Base-by-base conservation (phyloP, 345 rosid genomes). In the Lepidium africanum region DNA sequence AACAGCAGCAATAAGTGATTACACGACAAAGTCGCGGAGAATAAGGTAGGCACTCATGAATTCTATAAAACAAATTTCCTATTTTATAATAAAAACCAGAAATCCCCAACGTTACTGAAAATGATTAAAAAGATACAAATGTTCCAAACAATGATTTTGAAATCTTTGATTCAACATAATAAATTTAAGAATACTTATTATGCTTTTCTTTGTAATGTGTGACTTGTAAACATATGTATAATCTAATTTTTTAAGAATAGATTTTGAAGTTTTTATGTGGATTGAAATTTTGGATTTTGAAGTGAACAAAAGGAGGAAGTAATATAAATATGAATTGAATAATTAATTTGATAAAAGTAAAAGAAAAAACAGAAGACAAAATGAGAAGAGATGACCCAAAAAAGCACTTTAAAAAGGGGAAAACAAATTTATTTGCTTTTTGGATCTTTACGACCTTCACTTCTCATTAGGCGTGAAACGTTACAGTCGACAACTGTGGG, bases 391-490 rank as follows among this genome's bases (percentile, higher is more conserved):
- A 76, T 64, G 75, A 80, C 68, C 85, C 90, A 81, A 80, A 85
- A 78, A 67, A 59, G 84, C 87, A 86, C 81, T 74, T 59, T 3
- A 23, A 71, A 64, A 70, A 79, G 54, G 53, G 74, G 74, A 78
- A 93, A 81, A 78, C 84, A 79, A 71, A 68, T 70, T 78, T 27
- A 27, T 4, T 79, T 65, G 70, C 58, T 82, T 85, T 87, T 83
- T 80, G 87, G 86, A 84, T 88, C 80, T 88, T 78, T 73, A 45
- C 53, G 33, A 47, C 72, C 74, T 74, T 75, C 72, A 76, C 80
- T 82, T 81, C 83, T 74, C 81, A 70, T 58, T 45, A 84, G 86
- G 97, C 94, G 94, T 89, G 97, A 77, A 66, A 46, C 69, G 74
- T 63, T 72, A 72, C 76, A n/a, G 55, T 69, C 71, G 41, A 69